Conservation (phyloP, 495 filamentous ascomycete species). For the Letharia lupina region DNA sequence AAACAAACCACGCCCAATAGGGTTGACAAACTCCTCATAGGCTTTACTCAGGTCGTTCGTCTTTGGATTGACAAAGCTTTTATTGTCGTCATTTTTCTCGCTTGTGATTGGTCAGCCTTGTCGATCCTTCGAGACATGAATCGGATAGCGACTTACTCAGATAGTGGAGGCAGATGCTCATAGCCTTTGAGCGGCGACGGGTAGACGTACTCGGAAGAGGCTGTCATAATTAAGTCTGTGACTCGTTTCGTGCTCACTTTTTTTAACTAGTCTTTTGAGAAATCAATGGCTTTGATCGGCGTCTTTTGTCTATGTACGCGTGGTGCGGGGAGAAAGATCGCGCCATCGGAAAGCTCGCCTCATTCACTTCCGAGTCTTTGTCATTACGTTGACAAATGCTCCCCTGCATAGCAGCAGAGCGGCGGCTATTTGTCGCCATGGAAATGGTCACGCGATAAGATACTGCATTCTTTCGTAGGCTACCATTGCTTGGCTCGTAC, state of each 20-base stretch:
- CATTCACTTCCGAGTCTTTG: neutral
- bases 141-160: constrained; percentile 43
- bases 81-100: constrained; percentile 51
- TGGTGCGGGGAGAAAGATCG: neutral
- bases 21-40: constrained; percentile 57
- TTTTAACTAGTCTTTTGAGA: too few relatives aligned
- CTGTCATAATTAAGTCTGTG: constrained; percentile 18
- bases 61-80: constrained; percentile 53
- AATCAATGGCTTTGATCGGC: neutral
- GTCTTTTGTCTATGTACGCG: neutral
- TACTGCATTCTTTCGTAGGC: neutral
- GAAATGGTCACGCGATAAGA: neutral
- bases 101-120: constrained; percentile 25
- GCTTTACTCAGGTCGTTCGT: constrained; percentile 50
- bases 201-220: constrained; percentile 41
- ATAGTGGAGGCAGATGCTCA: constrained; percentile 51
- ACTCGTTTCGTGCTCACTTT: too few relatives aligned
- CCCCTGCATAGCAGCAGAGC: too few relatives aligned
- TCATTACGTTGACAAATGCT: neutral
- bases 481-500: neutral
- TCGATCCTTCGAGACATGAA: neutral
- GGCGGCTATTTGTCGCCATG: too few relatives aligned
- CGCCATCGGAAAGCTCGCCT: neutral
- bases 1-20: constrained; percentile 39
- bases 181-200: constrained; percentile 62